Evolutionary conservation across 352 stramenopile genomes (phyloP).

Genomic region (Phytopythium ostracodes): DNA sequence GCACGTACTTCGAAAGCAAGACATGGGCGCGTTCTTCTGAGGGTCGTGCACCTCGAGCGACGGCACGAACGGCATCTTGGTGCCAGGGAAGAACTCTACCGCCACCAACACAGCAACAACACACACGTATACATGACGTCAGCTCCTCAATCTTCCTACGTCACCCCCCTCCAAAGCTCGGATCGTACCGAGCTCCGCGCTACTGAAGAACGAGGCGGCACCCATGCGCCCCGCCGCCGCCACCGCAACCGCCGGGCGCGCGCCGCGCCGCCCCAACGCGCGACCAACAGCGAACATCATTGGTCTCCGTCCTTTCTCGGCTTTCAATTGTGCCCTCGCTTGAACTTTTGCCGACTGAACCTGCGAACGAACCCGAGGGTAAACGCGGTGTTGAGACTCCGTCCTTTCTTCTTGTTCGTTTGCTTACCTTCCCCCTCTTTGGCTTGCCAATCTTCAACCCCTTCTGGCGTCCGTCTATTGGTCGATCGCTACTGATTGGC

Average conservation of each 20-base stretch:
- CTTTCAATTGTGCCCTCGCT: not conserved
- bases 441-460: slow-evolving; percentile 8
- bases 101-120: not conserved
- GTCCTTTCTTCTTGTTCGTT: not conserved
- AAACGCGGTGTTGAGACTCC: slow-evolving; percentile 3
- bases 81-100: slow-evolving; percentile 59
- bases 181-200: not conserved
- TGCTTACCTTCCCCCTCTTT: not conserved
- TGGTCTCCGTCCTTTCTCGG: not conserved
- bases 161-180: too few relatives aligned
- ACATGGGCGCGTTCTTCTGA: slow-evolving; percentile 74
- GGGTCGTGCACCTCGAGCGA: slow-evolving; percentile 88
- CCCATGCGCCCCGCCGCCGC: not conserved
- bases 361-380: not conserved
- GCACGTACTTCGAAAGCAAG: slow-evolving; percentile 88
- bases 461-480: slow-evolving; percentile 1
- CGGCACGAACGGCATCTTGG: slow-evolving; percentile 86
- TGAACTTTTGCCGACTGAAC: slow-evolving; percentile 2
- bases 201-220: not conserved
- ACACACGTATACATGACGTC: too few relatives aligned
- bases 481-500: not conserved
- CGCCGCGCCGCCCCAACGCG: not conserved
- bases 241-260: not conserved
- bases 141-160: too few relatives aligned
- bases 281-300: slow-evolving; percentile 1